Evolutionary conservation across 1,139 yeast genomes (phyloP), one percentile per base, ranked within the genome.

Genomic region (Debaryomyces robertsiae): DNA sequence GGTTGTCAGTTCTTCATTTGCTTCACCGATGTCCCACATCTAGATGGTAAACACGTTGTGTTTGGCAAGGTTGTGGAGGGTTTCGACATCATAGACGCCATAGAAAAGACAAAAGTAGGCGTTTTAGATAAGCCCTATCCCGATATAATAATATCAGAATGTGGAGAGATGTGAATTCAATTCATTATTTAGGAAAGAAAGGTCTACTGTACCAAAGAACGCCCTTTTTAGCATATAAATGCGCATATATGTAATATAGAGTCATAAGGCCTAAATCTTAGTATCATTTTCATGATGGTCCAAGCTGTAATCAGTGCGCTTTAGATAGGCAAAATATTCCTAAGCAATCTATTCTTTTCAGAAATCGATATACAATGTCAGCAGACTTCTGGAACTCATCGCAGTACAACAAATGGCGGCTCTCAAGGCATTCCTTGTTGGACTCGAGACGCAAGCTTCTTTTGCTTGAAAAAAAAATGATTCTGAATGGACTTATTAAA

Each of bases 31-130:
- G 49, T 19, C 46, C 56, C 62, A 39, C 57, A 54, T 27, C 57
- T 79, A 42, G 81, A 81, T 55, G 82, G 82, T 3, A 67, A 69
- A 42, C 80, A 79, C 50, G 81, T 82, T 6, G 75, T 80, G 0
- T 79, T 81, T 54, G 86, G 84, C 1, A 71, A 69, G 45, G 65
- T 79, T 4, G 60, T 78, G 14, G 59, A 52, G 13, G 78, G 77
- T 1, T 60, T 54, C 30, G 67, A 59, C 0, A 57, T 65, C 1
- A 49, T 75, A 13, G 63, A 61, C 11, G 58, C 55, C 32, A 45
- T 73, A 18, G 77, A 72, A 38, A 40, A 41, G 1, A 41, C 52
- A 3, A 54, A 55, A 4, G 57, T 58, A 3, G 61, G 55, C 27
- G 45, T 34, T 7, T 31, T 53, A 15, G 63, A 63, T 39, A 58